These are phyloP conservation scores for Fistulinella prunicolor DNA, from an alignment of 768 basidiomycete species.

Conservation along the genomic window DNA sequence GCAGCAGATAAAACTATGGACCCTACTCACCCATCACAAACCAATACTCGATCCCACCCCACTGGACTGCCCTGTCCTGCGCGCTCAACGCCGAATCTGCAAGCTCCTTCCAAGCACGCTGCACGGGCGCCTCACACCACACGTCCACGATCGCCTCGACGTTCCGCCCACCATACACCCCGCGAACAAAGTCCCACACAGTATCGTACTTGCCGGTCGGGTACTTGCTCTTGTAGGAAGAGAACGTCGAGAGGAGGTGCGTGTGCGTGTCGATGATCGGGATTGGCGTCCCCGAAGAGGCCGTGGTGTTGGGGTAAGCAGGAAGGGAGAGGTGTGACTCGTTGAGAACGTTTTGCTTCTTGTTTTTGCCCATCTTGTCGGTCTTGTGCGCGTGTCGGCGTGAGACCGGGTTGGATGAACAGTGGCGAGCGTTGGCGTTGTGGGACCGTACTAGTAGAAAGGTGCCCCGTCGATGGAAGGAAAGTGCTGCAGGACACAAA, in stretches of 20 bases:
- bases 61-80: conserved; percentile 46
- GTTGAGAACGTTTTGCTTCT: conserved; percentile 24
- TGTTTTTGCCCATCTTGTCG: conserved; percentile 41
- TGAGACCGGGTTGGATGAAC: too few species aligned
- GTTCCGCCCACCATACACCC: conserved; percentile 52
- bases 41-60: conserved; percentile 75
- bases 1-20: not conserved
- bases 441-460: too few species aligned
- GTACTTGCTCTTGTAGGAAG: conserved; percentile 60
- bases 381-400: not conserved
- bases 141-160: conserved; percentile 78
- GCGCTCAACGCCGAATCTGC: conserved; percentile 64
- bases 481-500: too few species aligned
- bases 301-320: conserved; percentile 11
- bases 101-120: conserved; percentile 58
- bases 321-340: conserved; percentile 38
- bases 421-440: too few species aligned
- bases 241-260: conserved; percentile 74
- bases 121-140: conserved; percentile 83
- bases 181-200: conserved; percentile 69
- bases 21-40: conserved; percentile 68
- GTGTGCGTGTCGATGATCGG: conserved; percentile 83
- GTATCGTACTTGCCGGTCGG: conserved; percentile 48
- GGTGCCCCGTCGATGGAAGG: too few species aligned
- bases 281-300: conserved; percentile 2